Conservation (phyloP, 495 filamentous ascomycete species). For the Ramalina intermedia region DNA sequence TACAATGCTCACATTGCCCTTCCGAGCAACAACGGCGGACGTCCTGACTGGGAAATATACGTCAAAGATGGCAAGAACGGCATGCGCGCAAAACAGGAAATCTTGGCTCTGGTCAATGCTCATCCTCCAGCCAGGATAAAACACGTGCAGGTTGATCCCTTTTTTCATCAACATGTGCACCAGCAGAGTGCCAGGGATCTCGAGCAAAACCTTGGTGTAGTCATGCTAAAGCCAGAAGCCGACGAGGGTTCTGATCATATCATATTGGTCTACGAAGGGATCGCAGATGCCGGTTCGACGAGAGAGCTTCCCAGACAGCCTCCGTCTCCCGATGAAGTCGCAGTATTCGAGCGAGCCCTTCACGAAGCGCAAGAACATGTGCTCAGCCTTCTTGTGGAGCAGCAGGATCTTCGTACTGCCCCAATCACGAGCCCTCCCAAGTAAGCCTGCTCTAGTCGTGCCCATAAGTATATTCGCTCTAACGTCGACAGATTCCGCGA, state of each 20-base stretch:
- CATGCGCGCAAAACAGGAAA: slow-evolving; percentile 64
- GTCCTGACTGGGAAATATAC: slow-evolving; percentile 68
- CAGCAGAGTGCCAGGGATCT: slow-evolving; percentile 47
- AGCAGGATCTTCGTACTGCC: slow-evolving; percentile 50
- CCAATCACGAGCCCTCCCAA: slow-evolving; percentile 60
- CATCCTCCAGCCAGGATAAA: slow-evolving; percentile 66
- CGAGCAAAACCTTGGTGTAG: slow-evolving; percentile 61
- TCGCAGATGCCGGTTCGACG: slow-evolving; percentile 29
- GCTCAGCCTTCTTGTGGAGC: slow-evolving; percentile 49
- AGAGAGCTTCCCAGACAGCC: slow-evolving; percentile 56
- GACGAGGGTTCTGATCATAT: slow-evolving; percentile 45
- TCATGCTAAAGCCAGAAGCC: slow-evolving; percentile 58
- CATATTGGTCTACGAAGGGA: slow-evolving; percentile 73
- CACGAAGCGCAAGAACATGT: slow-evolving; percentile 61
- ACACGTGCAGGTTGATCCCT: slow-evolving; percentile 61
- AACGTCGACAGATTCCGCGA: slow-evolving; percentile 40
- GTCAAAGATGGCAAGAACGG: slow-evolving; percentile 70
- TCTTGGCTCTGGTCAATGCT: slow-evolving; percentile 62
- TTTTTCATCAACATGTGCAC: slow-evolving; percentile 67
- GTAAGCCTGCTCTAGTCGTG: slow-evolving; percentile 24
- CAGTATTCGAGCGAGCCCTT: slow-evolving; percentile 53
- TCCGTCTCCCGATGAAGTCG: slow-evolving; percentile 43
- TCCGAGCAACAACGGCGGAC: slow-evolving; percentile 46
- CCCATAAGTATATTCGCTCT: slow-evolving; percentile 14
- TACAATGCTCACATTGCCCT: slow-evolving; percentile 73